Percentiles rank a stretch among this genome's conserved stretches.
phyloP scores from a whole-genome alignment of 176 grass and related monocot species.

The Cenchrus fungigraminus region DNA sequence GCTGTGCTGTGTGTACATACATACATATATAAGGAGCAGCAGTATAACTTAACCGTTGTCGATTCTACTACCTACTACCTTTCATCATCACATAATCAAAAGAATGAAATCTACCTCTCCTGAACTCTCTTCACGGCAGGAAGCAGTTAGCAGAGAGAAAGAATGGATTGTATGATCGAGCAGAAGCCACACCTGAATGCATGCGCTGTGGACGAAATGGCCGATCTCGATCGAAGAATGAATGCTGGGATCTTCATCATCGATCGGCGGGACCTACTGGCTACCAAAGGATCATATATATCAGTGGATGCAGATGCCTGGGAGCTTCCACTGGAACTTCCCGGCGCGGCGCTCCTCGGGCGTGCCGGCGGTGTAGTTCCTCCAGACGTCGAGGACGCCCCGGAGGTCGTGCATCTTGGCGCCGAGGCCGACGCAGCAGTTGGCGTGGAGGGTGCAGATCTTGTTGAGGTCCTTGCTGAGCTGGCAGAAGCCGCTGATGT shows the following conservation, averaged over 20 bases:
- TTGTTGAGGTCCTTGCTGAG: constrained; percentile 85
- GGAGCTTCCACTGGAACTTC: constrained; percentile 75
- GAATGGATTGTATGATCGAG: background rate
- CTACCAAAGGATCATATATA: background rate
- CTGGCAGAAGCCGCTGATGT: constrained; percentile 80
- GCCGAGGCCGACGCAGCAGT: constrained; percentile 74
- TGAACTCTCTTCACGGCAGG: background rate
- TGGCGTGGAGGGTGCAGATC: constrained; percentile 83
- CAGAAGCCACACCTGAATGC: no score
- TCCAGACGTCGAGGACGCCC: constrained; percentile 68
- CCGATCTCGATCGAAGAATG: background rate
- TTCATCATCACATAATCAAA: background rate
- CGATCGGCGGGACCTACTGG: background rate
- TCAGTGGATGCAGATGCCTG: constrained; percentile 82
- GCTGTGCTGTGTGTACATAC: background rate
- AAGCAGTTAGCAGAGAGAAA: background rate
- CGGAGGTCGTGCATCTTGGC: constrained; percentile 76
- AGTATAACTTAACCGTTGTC: constrained; percentile 10
- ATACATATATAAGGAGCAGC: constrained; percentile 12
- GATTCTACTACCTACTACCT: background rate
- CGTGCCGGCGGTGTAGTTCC: constrained; percentile 63
- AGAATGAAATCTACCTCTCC: constrained; percentile 12
- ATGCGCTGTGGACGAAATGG: background rate
- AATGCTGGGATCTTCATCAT: background rate
- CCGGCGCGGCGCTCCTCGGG: constrained; percentile 45